Percentiles rank a stretch among this genome's conserved stretches.
phyloP scores from a whole-genome alignment of 441 rosid genomes.

The Croton setiger region DNA sequence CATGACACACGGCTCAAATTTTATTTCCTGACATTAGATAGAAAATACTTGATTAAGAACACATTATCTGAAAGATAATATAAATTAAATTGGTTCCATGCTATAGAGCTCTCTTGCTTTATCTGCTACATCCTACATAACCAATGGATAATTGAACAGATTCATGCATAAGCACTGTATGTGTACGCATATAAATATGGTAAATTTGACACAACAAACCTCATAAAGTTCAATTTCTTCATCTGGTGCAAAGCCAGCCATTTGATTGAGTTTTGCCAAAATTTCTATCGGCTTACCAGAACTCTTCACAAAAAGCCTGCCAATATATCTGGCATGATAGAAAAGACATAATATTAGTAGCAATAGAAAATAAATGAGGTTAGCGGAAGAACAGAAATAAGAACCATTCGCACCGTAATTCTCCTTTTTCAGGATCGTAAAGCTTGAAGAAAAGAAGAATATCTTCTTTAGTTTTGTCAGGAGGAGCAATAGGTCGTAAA shows the following conservation, averaged over 20 bases:
- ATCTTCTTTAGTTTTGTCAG: conserved; percentile 74
- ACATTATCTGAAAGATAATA: conserved; percentile 6
- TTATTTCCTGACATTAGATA: conserved; percentile 69
- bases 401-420: conserved; percentile 55
- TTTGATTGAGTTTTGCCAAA: conserved; percentile 63
- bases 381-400: conserved; percentile 1
- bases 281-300: conserved; percentile 78
- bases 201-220: conserved; percentile 40
- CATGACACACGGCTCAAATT: conserved; percentile 91
- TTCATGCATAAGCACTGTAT: not conserved
- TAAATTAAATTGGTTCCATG: not conserved
- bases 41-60: conserved; percentile 11
- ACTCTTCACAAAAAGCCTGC: conserved; percentile 79
- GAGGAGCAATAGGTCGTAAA: conserved; percentile 62
- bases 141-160: not conserved
- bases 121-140: not conserved
- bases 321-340: conserved; percentile 64
- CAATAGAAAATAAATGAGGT: conserved; percentile 2
- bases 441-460: conserved; percentile 88
- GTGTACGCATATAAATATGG: not conserved
- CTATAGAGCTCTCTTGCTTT: not conserved
- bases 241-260: conserved; percentile 90
- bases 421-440: conserved; percentile 75
- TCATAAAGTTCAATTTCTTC: conserved; percentile 89
- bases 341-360: conserved; percentile 23